phyloP scores from a whole-genome alignment of 768 basidiomycete species.

The Macrocybe gigantea region DNA sequence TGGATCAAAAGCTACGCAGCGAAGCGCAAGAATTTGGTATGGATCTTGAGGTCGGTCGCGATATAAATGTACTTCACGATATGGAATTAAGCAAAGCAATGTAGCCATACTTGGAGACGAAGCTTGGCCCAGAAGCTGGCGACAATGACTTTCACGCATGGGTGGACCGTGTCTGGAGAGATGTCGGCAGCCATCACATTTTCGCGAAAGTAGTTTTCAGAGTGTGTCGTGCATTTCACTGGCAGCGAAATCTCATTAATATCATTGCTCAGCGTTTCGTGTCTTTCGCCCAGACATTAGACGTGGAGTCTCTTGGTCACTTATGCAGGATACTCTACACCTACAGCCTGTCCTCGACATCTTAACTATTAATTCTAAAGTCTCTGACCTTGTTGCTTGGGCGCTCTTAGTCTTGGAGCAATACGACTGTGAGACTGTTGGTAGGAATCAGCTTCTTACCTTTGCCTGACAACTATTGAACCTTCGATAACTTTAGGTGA shows the following conservation, averaged over 20 bases:
- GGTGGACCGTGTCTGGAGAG: conserved; percentile 45
- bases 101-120: conserved; percentile 53
- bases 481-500: conserved; percentile 45
- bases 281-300: conserved; percentile 42
- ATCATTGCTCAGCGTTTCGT: conserved; percentile 48
- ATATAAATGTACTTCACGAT: background rate
- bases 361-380: conserved; percentile 57
- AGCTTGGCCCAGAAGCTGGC: conserved; percentile 44
- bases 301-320: conserved; percentile 65
- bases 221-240: conserved; percentile 29
- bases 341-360: conserved; percentile 58
- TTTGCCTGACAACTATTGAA: background rate
- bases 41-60: conserved; percentile 47
- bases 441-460: conserved; percentile 32
- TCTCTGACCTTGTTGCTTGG: conserved; percentile 61
- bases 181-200: conserved; percentile 48
- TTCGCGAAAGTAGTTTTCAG: conserved; percentile 55
- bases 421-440: conserved; percentile 78
- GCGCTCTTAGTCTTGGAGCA: conserved; percentile 59
- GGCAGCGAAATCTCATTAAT: background rate
- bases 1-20: conserved; percentile 37
- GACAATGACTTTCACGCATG: conserved; percentile 30
- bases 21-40: conserved; percentile 59
- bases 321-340: conserved; percentile 63
- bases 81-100: background rate